phyloP scores from a whole-genome alignment of 768 basidiomycete species.

The Xerocomellus dryophilus region DNA sequence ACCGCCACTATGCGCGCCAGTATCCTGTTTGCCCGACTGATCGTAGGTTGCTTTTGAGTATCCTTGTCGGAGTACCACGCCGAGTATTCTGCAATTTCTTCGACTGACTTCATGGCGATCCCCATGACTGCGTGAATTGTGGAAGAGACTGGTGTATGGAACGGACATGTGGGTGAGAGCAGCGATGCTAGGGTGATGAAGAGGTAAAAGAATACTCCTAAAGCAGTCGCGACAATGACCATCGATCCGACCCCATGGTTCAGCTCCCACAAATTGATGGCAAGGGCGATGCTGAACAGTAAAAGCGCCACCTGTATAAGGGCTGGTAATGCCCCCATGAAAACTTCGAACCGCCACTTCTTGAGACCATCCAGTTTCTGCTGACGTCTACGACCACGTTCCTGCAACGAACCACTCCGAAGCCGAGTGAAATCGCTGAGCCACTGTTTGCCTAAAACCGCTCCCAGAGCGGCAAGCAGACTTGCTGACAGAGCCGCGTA shows the following conservation, averaged over 20 bases:
- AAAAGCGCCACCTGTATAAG: conserved; percentile 23
- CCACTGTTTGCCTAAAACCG: conserved; percentile 19
- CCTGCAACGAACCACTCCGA: conserved; percentile 10
- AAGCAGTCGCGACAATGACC: conserved; percentile 5
- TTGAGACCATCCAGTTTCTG: conserved; percentile 18
- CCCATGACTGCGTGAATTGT: background rate
- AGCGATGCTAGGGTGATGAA: conserved; percentile 18
- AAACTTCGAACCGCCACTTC: conserved; percentile 15
- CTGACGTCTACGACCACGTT: conserved; percentile 17
- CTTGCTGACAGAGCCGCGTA: conserved; percentile 22
- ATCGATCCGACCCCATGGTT: conserved; percentile 7
- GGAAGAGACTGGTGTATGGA: conserved; percentile 19
- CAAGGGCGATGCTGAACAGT: conserved; percentile 18
- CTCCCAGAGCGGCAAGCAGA: conserved; percentile 23
- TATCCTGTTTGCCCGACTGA: background rate
- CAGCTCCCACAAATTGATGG: conserved; percentile 13
- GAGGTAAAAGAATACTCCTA: conserved; percentile 16
- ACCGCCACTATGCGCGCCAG: background rate
- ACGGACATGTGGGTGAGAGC: conserved; percentile 13
- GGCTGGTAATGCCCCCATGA: conserved; percentile 14
- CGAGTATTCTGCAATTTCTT: conserved; percentile 3
- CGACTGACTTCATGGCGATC: background rate
- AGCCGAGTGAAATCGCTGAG: conserved; percentile 7
- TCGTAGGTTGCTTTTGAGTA: background rate
- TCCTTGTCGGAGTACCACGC: background rate